Evolutionary conservation across 805 yeast species (phyloP).

Genomic region (Ogataea parapolymorpha): DNA sequence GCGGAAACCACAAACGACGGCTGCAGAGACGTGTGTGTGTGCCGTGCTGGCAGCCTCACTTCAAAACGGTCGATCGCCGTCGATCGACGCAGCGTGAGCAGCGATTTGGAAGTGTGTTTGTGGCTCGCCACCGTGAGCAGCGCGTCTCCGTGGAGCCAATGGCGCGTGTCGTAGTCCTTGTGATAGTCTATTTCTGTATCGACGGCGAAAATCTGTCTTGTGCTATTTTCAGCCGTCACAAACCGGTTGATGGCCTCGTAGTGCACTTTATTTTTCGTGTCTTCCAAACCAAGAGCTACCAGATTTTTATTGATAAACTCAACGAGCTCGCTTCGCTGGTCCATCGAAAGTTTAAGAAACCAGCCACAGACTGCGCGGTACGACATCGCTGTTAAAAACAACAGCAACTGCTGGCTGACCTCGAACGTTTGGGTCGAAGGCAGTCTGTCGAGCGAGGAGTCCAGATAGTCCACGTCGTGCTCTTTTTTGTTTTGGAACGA

Average conservation of each 20-base stretch:
- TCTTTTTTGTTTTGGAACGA: conserved; percentile 18
- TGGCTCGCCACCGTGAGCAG: conserved; percentile 57
- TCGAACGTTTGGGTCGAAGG: conserved; percentile 49
- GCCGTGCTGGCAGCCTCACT: conserved; percentile 15
- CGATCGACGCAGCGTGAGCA: conserved; percentile 56
- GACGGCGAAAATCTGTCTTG: conserved; percentile 37
- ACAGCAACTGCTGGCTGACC: conserved; percentile 50
- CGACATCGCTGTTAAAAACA: conserved; percentile 60
- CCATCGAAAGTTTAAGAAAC: conserved; percentile 61
- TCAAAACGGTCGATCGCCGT: conserved; percentile 56
- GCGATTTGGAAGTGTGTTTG: conserved; percentile 47
- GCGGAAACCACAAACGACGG: conserved; percentile 24
- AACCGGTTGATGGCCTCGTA: conserved; percentile 67
- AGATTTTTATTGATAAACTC: conserved; percentile 62
- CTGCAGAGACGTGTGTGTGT: conserved; percentile 13
- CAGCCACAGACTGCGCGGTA: conserved; percentile 67
- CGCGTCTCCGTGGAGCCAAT: conserved; percentile 63
- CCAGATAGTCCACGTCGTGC: conserved; percentile 38
- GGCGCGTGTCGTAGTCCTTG: conserved; percentile 26
- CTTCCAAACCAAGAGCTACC: conserved; percentile 30
- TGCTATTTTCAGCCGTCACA: conserved; percentile 59
- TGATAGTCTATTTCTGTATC: conserved; percentile 16
- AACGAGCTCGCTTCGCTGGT: conserved; percentile 56
- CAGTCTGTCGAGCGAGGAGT: conserved; percentile 48
- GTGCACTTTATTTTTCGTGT: conserved; percentile 54